phyloP scores from a whole-genome alignment of 129 eudicot species.

The Flaveria bidentis region DNA sequence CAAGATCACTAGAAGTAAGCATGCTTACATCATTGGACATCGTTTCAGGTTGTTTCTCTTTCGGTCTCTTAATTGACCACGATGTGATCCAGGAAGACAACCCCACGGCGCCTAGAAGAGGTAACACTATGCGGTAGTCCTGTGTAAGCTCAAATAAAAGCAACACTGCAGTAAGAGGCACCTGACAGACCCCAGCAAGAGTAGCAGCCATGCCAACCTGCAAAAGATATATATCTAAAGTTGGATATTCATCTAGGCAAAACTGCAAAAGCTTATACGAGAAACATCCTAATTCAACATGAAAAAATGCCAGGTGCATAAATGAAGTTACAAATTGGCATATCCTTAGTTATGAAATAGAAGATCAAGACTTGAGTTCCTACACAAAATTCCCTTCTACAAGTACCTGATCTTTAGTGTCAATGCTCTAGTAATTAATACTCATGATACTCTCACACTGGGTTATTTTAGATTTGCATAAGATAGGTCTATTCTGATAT shows the following conservation, averaged over 20 bases:
- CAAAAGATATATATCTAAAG: slow-evolving; percentile 2
- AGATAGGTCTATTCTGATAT: too few relatives aligned
- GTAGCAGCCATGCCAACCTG: slow-evolving; percentile 99
- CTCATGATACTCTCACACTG: neutral
- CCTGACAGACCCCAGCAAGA: slow-evolving; percentile 97
- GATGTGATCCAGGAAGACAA: slow-evolving; percentile 89
- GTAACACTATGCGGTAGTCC: slow-evolving; percentile 91
- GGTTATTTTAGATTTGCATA: neutral
- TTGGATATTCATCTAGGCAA: neutral
- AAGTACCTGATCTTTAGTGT: neutral
- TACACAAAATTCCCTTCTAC: neutral
- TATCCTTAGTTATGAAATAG: slow-evolving; percentile 1
- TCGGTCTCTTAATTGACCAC: slow-evolving; percentile 39
- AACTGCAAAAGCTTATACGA: too few relatives aligned
- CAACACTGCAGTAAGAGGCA: slow-evolving; percentile 85
- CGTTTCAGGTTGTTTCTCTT: slow-evolving; percentile 32
- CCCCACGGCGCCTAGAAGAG: slow-evolving; percentile 92
- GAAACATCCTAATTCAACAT: neutral
- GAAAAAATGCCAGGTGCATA: neutral
- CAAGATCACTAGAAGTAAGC: slow-evolving; percentile 24
- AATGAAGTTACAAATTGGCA: neutral
- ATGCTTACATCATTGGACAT: slow-evolving; percentile 21
- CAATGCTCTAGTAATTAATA: neutral
- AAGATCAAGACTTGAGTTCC: slow-evolving; percentile 9
- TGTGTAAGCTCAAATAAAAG: slow-evolving; percentile 92